Evolutionary conservation across 768 basidiomycete genomes (phyloP), one percentile per base, ranked within the genome.

Genomic region (Tricholoma saponaceum): DNA sequence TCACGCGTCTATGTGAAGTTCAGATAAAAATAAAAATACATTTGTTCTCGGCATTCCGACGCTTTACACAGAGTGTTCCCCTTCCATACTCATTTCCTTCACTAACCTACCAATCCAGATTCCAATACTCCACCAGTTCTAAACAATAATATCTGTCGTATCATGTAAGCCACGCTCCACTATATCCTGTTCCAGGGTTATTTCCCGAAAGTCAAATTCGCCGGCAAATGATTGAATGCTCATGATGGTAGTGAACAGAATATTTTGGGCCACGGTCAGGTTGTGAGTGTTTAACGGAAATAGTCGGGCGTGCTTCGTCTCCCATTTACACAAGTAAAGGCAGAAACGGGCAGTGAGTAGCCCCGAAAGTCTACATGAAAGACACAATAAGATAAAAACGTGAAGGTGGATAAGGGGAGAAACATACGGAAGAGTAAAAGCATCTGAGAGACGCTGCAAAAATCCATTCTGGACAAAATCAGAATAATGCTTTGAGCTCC

Each of bases 281-380:
- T 20, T 43, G 0, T 41, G 4, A 1, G 18, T 20, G 41, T 39
- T 16, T 10, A 30, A 30, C 30, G 30, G 30, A 39, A 3, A 43
- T 43, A 1, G 7, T 20, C 41, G 20, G 41, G 18, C 5, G 3
- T 43, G 9, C 22, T 52, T 52, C 5, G 35, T 33, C 23, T 52
- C 32, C 51, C 51, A 52, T 6, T 14, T 20, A 20, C 33, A 33
- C 23, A 52, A 37, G 33, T 23, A 25, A 16, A 52, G 51, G 20
- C 20, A 25, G 51, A 52, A 52, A 37, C 51, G 51, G 33, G 51
- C 51, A 25, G 51, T 52, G 25, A 52, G 51, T 4, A 52, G 32
- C 20, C 51, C 51, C 2, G 51, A 52, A 52, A 52, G 18, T 35
- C 51, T 52, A 52, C 20, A 33, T 22, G 33, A 35, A 37, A 52